phyloP scores from a whole-genome alignment of 176 grass and related monocot genomes.

The Rhipidocladum racemiflorum region DNA sequence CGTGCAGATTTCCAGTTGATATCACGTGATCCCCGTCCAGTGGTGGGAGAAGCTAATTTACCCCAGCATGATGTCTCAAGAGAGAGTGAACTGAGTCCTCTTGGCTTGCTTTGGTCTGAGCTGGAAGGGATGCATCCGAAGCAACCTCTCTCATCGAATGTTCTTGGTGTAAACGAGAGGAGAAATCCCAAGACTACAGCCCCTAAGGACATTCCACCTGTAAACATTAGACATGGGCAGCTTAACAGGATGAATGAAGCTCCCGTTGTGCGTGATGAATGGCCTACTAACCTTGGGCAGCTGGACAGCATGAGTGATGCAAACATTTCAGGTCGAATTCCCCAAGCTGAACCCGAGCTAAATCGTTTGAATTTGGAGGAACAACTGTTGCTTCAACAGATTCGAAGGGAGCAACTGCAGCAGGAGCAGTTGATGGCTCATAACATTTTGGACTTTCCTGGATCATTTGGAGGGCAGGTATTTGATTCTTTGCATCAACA shows the following conservation, averaged over 20 bases:
- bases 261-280: conserved; percentile 38
- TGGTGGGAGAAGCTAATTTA: conserved; percentile 47
- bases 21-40: conserved; percentile 32
- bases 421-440: conserved; percentile 66
- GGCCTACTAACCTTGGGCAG: conserved; percentile 50
- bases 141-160: conserved; percentile 82
- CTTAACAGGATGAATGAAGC: conserved; percentile 45
- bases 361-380: conserved; percentile 77
- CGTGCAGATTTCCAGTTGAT: conserved; percentile 44
- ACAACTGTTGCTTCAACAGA: conserved; percentile 58
- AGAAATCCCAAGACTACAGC: conserved; percentile 41
- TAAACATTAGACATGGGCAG: conserved; percentile 45
- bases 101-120: conserved; percentile 95
- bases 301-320: conserved; percentile 48
- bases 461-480: conserved; percentile 44
- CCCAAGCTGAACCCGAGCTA: conserved; percentile 53
- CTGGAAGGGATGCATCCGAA: conserved; percentile 80
- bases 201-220: conserved; percentile 54
- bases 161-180: conserved; percentile 42
- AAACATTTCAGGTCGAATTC: conserved; percentile 44
- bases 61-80: conserved; percentile 36
- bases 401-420: conserved; percentile 68
- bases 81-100: conserved; percentile 75
- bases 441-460: conserved; percentile 50
- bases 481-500: conserved; percentile 52